Evolutionary conservation across 139 green algal species (phyloP), one percentile per base, ranked within the genome.

Genomic region (Chlamydomonas urium): DNA sequence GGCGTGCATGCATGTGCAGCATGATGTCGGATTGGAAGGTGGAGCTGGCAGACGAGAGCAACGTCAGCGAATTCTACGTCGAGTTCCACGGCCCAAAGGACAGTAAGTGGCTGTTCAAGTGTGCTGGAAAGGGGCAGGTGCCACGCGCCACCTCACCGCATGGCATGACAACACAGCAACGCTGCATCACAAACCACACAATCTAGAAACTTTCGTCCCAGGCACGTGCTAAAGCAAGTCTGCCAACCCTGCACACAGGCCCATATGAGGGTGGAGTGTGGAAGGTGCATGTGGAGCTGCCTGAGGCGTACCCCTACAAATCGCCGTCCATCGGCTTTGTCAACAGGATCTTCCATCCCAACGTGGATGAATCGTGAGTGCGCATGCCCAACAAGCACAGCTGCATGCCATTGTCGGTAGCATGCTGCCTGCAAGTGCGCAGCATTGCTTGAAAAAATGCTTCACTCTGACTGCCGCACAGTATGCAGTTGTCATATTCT

Each of bases 21-120:
- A 93, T 99, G 91, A 99, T 99, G 95, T 93, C 79, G 42, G 95
- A 99, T 75, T 98, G 88, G 82, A 94, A 97, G 42, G 95, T 99
- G 28, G 93, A 99, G 61, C 81, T 98, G 35, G 85, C 97, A 19
- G 77, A 79, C 32, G 90, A 97, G 47, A 92, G 98, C 80, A 95
- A 93, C 78, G 91, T 97, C 33, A 87, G 68, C n/a, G 95, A 99
- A 72, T 93, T 98, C 69, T 85, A 93, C 29, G 92, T 99, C 0
- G 75, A 92, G 21, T 99, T 99, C 69, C 61, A 84, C 8, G 95
- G 95, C 0, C 95, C 95, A 2, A 86, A 84, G 72, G 82, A 86
- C 31, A 89, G 85, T 90, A 56, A 88, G 82, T 82, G 26, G 6
- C 53, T 5, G 17, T 56, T 56, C 45, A 56, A 21, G 21, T 21